Evolutionary conservation across 805 yeast genomes (phyloP).

Genomic region (Kuraishia ogatae): DNA sequence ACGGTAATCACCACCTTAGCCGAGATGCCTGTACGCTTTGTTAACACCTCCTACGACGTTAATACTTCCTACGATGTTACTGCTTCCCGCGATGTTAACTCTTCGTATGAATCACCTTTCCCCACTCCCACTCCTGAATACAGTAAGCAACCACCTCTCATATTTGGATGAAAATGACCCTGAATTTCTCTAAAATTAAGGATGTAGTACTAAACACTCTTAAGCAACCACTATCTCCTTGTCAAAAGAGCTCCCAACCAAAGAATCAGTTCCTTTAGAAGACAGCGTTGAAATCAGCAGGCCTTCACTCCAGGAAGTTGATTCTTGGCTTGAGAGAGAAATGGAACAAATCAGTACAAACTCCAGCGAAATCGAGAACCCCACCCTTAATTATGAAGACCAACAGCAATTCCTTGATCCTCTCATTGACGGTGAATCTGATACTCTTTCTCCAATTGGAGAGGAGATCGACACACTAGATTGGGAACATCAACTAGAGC

Average conservation of each 20-base stretch:
- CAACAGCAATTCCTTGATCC: neutral
- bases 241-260: neutral
- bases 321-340: neutral
- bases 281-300: neutral
- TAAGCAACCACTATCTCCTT: neutral
- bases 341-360: too few relatives aligned
- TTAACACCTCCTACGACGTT: neutral
- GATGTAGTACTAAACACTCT: neutral
- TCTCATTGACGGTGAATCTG: neutral
- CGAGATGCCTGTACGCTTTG: neutral
- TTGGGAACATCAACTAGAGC: neutral
- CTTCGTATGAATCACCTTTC: too few relatives aligned
- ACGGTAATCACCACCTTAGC: neutral
- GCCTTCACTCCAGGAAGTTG: neutral
- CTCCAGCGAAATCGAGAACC: neutral
- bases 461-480: neutral
- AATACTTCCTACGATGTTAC: neutral
- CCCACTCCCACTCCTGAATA: neutral
- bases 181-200: too few relatives aligned
- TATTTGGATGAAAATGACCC: too few relatives aligned
- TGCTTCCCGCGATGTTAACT: neutral
- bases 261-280: neutral
- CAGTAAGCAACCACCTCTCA: neutral
- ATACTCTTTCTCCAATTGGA: neutral
- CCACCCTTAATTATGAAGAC: neutral